These are phyloP conservation scores for Leccinellum albellum DNA, from an alignment of 768 basidiomycete species.

Conservation along the genomic window DNA sequence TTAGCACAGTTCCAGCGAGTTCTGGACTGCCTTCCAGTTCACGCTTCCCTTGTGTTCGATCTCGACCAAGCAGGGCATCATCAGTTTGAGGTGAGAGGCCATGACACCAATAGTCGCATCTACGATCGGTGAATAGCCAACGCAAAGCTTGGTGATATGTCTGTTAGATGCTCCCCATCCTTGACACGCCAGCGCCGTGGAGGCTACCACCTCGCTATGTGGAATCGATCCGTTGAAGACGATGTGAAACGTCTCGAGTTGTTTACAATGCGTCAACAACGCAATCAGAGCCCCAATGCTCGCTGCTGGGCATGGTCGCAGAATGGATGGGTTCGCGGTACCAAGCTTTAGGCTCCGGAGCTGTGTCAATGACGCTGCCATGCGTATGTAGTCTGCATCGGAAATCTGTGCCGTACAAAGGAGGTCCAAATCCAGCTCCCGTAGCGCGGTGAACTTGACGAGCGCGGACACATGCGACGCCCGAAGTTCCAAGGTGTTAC, in stretches of 20 bases:
- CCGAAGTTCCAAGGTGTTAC: conserved; percentile 3
- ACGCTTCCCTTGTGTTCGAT: not conserved
- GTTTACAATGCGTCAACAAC: conserved; percentile 10
- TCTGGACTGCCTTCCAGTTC: conserved; percentile 12
- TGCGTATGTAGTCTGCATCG: conserved; percentile 7
- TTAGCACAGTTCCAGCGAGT: not conserved
- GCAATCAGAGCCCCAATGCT: conserved; percentile 10
- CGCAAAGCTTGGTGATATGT: conserved; percentile 6
- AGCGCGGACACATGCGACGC: conserved; percentile 5
- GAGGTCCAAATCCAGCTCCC: conserved; percentile 15
- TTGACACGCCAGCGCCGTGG: not conserved
- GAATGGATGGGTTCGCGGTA: conserved; percentile 4
- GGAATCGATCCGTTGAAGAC: conserved; percentile 16
- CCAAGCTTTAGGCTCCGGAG: conserved; percentile 17
- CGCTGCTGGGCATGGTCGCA: conserved; percentile 2
- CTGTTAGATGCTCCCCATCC: conserved; percentile 9
- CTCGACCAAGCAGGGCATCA: conserved; percentile 11
- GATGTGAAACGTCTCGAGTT: conserved; percentile 14
- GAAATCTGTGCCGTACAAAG: conserved; percentile 7
- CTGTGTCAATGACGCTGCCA: conserved; percentile 9
- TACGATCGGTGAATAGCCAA: conserved; percentile 18
- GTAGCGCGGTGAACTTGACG: conserved; percentile 10
- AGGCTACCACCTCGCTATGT: not conserved
- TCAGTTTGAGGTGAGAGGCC: conserved; percentile 8
- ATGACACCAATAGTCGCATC: conserved; percentile 1